Evolutionary conservation across 1,284 basidiomycete genomes (phyloP).

Genomic region (Tilletia setariae): DNA sequence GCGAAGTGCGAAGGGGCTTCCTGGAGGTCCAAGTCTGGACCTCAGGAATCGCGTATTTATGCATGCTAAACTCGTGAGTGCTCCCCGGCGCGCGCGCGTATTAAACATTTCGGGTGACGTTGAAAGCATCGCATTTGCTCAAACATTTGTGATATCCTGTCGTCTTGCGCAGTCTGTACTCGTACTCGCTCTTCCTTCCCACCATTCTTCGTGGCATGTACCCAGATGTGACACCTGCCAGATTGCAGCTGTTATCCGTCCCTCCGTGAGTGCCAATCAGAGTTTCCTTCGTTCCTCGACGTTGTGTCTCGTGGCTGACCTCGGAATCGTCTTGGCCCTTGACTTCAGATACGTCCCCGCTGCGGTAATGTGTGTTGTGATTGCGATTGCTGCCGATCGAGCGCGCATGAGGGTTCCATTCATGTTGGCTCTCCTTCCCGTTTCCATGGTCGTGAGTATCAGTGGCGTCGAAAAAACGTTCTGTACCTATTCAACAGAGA

Average conservation of each 20-base stretch:
- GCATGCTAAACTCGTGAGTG: conserved; percentile 18
- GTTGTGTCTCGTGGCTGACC: not conserved
- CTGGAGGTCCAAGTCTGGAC: conserved; percentile 40
- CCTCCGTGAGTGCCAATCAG: conserved; percentile 27
- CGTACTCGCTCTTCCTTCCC: conserved; percentile 36
- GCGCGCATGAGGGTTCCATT: conserved; percentile 50
- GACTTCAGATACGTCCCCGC: conserved; percentile 27
- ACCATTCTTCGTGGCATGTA: conserved; percentile 34
- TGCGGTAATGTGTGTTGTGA: conserved; percentile 48
- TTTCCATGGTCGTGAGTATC: conserved; percentile 39
- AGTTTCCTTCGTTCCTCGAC: not conserved
- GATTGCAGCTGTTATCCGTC: conserved; percentile 38
- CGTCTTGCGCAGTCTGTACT: conserved; percentile 34
- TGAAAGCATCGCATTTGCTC: not conserved
- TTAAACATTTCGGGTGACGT: too few species aligned
- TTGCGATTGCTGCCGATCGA: conserved; percentile 53
- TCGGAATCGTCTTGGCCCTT: not conserved
- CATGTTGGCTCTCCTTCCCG: conserved; percentile 51
- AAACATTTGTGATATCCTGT: conserved; percentile 18
- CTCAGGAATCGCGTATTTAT: conserved; percentile 33
- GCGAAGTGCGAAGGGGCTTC: conserved; percentile 32
- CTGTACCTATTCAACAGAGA: not conserved
- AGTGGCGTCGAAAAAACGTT: not conserved
- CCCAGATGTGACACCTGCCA: conserved; percentile 31
- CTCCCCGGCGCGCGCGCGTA: too few species aligned